A percentile compares a stretch with the other conserved stretches of the same genome.
Conservation (phyloP, 2,329 filamentous ascomycete species). For the Dendryphion nanum region DNA sequence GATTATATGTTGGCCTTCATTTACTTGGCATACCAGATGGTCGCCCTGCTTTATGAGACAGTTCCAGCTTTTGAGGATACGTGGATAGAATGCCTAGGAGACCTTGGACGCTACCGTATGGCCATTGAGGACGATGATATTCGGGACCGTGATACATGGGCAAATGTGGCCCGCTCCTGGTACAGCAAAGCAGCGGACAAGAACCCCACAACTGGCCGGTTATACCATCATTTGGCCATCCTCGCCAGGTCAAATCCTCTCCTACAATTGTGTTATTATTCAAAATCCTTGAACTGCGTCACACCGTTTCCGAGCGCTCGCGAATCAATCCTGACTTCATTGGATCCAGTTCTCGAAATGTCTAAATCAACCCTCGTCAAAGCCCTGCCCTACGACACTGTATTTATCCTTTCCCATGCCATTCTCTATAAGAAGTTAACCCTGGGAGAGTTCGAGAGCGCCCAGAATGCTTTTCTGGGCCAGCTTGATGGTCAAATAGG, state of each 20-base stretch:
- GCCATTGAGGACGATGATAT: slow-evolving; percentile 83
- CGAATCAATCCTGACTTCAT: slow-evolving; percentile 68
- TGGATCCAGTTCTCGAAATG: slow-evolving; percentile 52
- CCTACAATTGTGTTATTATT: slow-evolving; percentile 71
- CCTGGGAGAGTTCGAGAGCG: slow-evolving; percentile 47
- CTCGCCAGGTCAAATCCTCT: slow-evolving; percentile 67
- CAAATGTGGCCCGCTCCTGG: slow-evolving; percentile 76
- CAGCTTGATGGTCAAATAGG: slow-evolving; percentile 60
- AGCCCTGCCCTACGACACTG: slow-evolving; percentile 52
- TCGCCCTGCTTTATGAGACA: slow-evolving; percentile 82
- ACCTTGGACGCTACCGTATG: slow-evolving; percentile 84
- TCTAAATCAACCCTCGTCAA: slow-evolving; percentile 28
- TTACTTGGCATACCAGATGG: slow-evolving; percentile 85
- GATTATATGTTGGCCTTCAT: slow-evolving; percentile 93
- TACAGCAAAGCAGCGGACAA: slow-evolving; percentile 79
- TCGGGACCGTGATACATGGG: slow-evolving; percentile 76
- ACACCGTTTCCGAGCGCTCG: slow-evolving; percentile 66
- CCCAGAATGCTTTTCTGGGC: slow-evolving; percentile 51
- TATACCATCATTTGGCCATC: slow-evolving; percentile 88
- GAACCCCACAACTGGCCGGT: slow-evolving; percentile 69
- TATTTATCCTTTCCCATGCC: slow-evolving; percentile 64
- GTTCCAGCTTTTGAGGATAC: slow-evolving; percentile 80
- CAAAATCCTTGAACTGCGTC: slow-evolving; percentile 67
- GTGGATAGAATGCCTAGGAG: slow-evolving; percentile 91
- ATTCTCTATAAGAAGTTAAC: slow-evolving; percentile 59